Conservation (phyloP, 768 basidiomycete genomes). For the Solioccasus polychromus region DNA sequence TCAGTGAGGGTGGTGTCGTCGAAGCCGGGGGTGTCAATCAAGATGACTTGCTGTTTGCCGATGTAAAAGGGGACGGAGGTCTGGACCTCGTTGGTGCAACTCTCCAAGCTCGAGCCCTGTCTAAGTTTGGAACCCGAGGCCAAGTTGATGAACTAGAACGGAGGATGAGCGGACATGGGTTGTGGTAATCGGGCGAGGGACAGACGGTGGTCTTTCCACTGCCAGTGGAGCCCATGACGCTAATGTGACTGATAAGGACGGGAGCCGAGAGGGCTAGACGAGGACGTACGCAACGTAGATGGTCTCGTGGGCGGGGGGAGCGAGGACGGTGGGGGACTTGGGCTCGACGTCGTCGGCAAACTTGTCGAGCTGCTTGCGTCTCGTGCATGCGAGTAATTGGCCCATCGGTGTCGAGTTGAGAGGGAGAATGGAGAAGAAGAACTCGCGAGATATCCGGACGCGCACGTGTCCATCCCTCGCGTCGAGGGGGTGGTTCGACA, state of each 20-base stretch:
- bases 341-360: slow-evolving; percentile 27
- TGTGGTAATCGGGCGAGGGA: slow-evolving; percentile 1
- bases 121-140: slow-evolving; percentile 32
- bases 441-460: slow-evolving; percentile 26
- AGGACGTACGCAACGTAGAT: slow-evolving; percentile 28
- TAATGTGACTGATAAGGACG: slow-evolving; percentile 28
- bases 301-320: slow-evolving; percentile 22
- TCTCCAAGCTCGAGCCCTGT: slow-evolving; percentile 34
- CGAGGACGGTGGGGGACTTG: slow-evolving; percentile 15
- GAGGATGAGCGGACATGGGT: slow-evolving; percentile 1
- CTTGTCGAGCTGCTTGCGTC: slow-evolving; percentile 24
- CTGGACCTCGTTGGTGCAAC: slow-evolving; percentile 35
- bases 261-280: background rate
- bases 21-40: slow-evolving; percentile 65
- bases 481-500: slow-evolving; percentile 26
- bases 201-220: slow-evolving; percentile 35
- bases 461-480: no score
- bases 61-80: slow-evolving; percentile 24
- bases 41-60: slow-evolving; percentile 37
- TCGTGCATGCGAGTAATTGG: slow-evolving; percentile 25
- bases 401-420: slow-evolving; percentile 26
- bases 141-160: slow-evolving; percentile 36
- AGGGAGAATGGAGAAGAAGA: slow-evolving; percentile 12
- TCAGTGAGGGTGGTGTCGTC: slow-evolving; percentile 53
- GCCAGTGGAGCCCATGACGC: slow-evolving; percentile 34